These are phyloP conservation scores for Passiflora organensis DNA, from an alignment of 345 rosid genomes.

Conservation along the genomic window DNA sequence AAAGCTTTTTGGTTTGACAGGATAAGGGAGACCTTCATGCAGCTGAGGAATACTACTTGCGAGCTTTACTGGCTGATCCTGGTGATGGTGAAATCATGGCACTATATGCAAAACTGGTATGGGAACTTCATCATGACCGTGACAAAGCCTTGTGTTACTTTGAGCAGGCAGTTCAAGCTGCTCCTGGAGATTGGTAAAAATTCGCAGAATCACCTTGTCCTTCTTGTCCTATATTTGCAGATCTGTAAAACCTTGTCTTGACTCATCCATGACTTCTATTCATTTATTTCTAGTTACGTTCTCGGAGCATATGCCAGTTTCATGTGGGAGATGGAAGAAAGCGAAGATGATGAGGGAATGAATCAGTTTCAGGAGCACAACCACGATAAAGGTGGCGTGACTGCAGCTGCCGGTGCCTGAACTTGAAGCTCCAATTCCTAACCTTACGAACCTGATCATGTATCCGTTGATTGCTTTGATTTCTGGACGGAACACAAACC, in stretches of 20 bases:
- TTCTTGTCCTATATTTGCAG: not conserved
- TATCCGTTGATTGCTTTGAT: too few relatives aligned
- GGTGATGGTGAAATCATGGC: conserved; percentile 57
- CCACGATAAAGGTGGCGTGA: conserved; percentile 4
- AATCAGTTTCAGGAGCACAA: conserved; percentile 9
- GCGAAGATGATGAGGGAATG: conserved; percentile 13
- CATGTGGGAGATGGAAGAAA: conserved; percentile 72
- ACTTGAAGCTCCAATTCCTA: too few relatives aligned
- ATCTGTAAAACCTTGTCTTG: too few relatives aligned
- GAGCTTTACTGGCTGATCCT: conserved; percentile 42
- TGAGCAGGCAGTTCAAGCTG: conserved; percentile 55
- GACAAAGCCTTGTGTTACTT: conserved; percentile 55
- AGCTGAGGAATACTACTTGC: conserved; percentile 40
- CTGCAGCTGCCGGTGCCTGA: conserved; percentile 10
- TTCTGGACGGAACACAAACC: too few relatives aligned
- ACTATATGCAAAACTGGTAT: conserved; percentile 58
- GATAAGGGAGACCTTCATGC: conserved; percentile 37
- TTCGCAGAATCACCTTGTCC: not conserved
- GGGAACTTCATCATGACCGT: conserved; percentile 53
- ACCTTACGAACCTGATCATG: too few relatives aligned
- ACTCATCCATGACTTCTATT: not conserved
- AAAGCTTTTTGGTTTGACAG: conserved; percentile 26
- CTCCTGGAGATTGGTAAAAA: conserved; percentile 56
- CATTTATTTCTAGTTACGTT: conserved; percentile 44
- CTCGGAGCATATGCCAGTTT: conserved; percentile 77